These are phyloP conservation scores for Xylaria polymorpha DNA, from an alignment of 2,329 filamentous ascomycete species.

Conservation along the genomic window DNA sequence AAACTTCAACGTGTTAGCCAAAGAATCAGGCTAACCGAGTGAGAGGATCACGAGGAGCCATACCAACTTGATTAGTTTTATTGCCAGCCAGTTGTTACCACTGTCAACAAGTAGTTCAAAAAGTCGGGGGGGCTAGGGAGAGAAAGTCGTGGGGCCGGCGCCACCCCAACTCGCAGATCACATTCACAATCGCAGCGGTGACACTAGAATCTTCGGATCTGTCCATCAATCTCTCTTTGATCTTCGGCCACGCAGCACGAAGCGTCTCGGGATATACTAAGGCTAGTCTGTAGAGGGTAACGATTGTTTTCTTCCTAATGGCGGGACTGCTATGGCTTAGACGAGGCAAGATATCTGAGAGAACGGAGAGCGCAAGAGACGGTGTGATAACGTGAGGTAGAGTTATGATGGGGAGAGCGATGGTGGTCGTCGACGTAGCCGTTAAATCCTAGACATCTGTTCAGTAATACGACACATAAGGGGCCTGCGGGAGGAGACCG, in stretches of 20 bases:
- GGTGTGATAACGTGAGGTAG: constrained; percentile 96
- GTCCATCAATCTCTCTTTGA: constrained; percentile 93
- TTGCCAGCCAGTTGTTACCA: constrained; percentile 99
- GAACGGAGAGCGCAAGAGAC: constrained; percentile 87
- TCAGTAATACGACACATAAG: constrained; percentile 11
- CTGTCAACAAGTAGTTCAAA: constrained; percentile 93
- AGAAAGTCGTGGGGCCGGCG: constrained; percentile 93
- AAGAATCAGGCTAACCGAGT: background rate
- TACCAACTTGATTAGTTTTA: constrained; percentile 97
- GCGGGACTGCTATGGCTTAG: constrained; percentile 86
- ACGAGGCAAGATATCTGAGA: constrained; percentile 86
- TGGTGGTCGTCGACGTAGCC: constrained; percentile 76
- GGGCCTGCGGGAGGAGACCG: constrained; percentile 21
- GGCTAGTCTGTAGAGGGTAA: constrained; percentile 91
- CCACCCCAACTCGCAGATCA: constrained; percentile 96
- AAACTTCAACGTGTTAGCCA: constrained; percentile 69
- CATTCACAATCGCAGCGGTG: constrained; percentile 95
- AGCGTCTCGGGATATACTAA: constrained; percentile 97
- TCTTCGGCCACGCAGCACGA: constrained; percentile 93
- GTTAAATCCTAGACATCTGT: constrained; percentile 71
- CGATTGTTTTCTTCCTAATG: constrained; percentile 94
- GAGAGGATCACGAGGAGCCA: constrained; percentile 43
- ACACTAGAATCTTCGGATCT: constrained; percentile 91
- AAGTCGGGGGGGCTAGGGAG: constrained; percentile 87
- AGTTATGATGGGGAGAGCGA: constrained; percentile 86